These are phyloP conservation scores for Ganoderma meredithae DNA, from an alignment of 1,284 basidiomycete genomes.

Conservation along the genomic window DNA sequence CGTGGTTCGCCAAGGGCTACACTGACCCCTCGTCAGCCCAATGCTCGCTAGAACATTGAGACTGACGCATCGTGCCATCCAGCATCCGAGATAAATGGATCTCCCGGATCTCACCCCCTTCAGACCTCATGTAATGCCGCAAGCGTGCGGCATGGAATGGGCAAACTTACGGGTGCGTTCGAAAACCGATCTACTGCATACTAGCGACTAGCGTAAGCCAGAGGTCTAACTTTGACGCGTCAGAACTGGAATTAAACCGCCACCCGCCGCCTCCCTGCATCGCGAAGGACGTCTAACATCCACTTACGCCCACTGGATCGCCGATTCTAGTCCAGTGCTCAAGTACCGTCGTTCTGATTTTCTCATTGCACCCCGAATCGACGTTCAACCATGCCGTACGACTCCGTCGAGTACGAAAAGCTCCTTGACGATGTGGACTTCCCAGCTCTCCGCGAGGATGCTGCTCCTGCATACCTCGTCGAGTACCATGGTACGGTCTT, in stretches of 20 bases:
- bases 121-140: not conserved
- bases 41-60: not conserved
- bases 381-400: not conserved
- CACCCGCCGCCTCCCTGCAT: too few species aligned
- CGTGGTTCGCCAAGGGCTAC: too few species aligned
- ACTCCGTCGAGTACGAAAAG: not conserved
- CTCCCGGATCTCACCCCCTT: not conserved
- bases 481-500: not conserved
- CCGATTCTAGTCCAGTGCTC: not conserved
- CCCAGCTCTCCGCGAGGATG: not conserved
- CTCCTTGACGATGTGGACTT: not conserved
- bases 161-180: not conserved
- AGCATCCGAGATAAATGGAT: not conserved
- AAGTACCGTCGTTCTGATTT: not conserved
- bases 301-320: not conserved
- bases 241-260: not conserved
- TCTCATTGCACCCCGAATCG: not conserved
- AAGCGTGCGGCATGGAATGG: not conserved
- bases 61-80: not conserved
- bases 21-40: too few species aligned
- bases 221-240: not conserved
- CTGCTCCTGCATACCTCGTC: not conserved
- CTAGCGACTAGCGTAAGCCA: not conserved
- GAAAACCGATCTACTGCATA: not conserved
- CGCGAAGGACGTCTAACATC: not conserved